Percentiles rank a stretch among this genome's conserved stretches.
These are phyloP conservation scores for Lactarius psammicola DNA, from an alignment of 768 basidiomycete genomes.

Conservation along the genomic window DNA sequence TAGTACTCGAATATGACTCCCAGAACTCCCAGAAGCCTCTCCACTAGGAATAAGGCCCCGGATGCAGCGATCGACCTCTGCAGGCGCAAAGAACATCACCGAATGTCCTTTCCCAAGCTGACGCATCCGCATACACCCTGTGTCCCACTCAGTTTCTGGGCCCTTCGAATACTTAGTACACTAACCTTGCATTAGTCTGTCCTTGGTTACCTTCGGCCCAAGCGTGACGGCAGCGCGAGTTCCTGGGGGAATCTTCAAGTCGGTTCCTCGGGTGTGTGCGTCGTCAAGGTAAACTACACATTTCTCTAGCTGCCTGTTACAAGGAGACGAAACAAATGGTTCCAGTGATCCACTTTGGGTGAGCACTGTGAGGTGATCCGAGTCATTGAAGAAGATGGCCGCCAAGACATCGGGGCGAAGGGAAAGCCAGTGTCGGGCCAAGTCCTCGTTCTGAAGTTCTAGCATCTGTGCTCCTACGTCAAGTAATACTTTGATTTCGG, in stretches of 20 bases:
- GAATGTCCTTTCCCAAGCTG: slow-evolving; percentile 26
- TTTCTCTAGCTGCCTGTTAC: slow-evolving; percentile 36
- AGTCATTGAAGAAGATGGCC: slow-evolving; percentile 41
- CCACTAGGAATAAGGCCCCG: slow-evolving; percentile 4
- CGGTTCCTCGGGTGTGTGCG: slow-evolving; percentile 53
- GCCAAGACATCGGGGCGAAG: slow-evolving; percentile 36
- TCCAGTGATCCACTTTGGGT: slow-evolving; percentile 40
- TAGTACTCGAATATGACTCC: background rate
- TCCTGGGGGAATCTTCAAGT: slow-evolving; percentile 46
- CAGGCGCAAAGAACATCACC: slow-evolving; percentile 23
- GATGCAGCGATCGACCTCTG: slow-evolving; percentile 21
- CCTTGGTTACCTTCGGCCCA: slow-evolving; percentile 52
- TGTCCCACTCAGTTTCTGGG: background rate
- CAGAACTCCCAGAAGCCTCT: background rate
- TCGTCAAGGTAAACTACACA: slow-evolving; percentile 54
- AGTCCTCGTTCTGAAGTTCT: slow-evolving; percentile 45
- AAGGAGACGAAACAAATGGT: slow-evolving; percentile 41
- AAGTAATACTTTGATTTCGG: slow-evolving; percentile 47
- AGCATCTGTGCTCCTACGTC: slow-evolving; percentile 60
- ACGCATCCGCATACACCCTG: slow-evolving; percentile 28
- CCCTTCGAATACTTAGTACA: background rate
- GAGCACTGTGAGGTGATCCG: slow-evolving; percentile 40
- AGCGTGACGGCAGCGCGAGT: slow-evolving; percentile 49
- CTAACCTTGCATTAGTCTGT: slow-evolving; percentile 50
- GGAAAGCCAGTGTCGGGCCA: slow-evolving; percentile 44